These are phyloP conservation scores for Tricholoma terreum DNA, from an alignment of 768 basidiomycete species.

Conservation along the genomic window DNA sequence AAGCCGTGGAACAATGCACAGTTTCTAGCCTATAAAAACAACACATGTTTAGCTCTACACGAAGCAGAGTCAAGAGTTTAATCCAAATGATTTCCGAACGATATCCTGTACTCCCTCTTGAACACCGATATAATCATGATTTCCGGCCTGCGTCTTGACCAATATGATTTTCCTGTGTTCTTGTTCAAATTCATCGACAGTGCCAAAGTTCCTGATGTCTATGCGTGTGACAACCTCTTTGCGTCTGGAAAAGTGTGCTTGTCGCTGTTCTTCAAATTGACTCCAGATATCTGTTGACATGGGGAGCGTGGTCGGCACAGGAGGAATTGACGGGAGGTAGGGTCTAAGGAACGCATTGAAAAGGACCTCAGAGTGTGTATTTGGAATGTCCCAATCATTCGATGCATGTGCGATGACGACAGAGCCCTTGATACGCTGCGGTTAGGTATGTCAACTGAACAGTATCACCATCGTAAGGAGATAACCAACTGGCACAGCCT, in stretches of 20 bases:
- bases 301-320: constrained; percentile 25
- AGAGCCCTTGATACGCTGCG: constrained; percentile 61
- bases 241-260: constrained; percentile 39
- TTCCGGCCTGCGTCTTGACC: constrained; percentile 60
- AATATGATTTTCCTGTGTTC: constrained; percentile 49
- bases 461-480: neutral
- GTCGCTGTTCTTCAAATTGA: constrained; percentile 35
- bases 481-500: constrained; percentile 53
- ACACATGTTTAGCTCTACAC: neutral
- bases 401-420: constrained; percentile 75
- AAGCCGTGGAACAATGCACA: neutral
- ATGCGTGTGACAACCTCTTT: constrained; percentile 43
- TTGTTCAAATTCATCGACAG: constrained; percentile 49
- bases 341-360: constrained; percentile 72
- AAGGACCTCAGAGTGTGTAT: constrained; percentile 67
- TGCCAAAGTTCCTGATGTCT: constrained; percentile 55
- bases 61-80: constrained; percentile 2
- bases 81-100: constrained; percentile 38
- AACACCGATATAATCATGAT: constrained; percentile 57
- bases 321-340: constrained; percentile 46
- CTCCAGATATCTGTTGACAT: constrained; percentile 41
- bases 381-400: constrained; percentile 78
- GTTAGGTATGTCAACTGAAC: neutral
- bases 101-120: constrained; percentile 76
- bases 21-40: too few relatives aligned